Evolutionary conservation across 805 yeast genomes (phyloP), one percentile per base, ranked within the genome.

Genomic region (Wickerhamiella galacta): DNA sequence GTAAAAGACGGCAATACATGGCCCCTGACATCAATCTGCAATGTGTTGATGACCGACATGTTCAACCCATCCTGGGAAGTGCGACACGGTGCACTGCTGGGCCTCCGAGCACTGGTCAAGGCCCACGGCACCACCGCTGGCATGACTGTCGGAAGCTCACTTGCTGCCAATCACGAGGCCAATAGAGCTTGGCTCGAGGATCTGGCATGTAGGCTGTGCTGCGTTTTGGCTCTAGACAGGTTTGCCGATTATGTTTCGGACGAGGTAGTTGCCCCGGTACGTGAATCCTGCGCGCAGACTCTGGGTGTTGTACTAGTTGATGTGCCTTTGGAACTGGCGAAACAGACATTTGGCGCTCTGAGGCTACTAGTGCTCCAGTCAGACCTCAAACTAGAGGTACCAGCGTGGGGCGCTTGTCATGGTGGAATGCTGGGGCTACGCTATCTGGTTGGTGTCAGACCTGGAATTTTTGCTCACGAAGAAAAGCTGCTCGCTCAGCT

Each of bases 221-320:
- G 93, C 4, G 61, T 90, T 9, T 81, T 90, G 54, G 87, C 95
- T 3, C 60, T 90, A 33, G 99, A 90, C 56, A 60, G 96, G 45
- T 90, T 90, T 56, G 96, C 95, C 30, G 99, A 90, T 58, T 90
- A 80, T 53, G 93, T 90, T 20, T 76, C 93, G 27, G 99, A 90
- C 50, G 92, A 93, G 5, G 99, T 90, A 10, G 93, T 90, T 24
- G 96, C 96, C 0, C 99, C 99, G 1, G 96, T 90, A 4, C 63
- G 98, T 49, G 99, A 92, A 56, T 82, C 94, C 22, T 82, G 87
- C 19, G 95, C 95, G 0, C 99, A 90, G 55, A 72, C 95, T 0
- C 57, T 90, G 31, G 96, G 94, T 11, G 94, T 95, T 1, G 57
- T 87, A 25, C 57, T 90, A 28, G 59, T 77, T n/a, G 90, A 82